Conservation (phyloP, 2,329 filamentous ascomycete genomes). For the Calonectria honghensis region DNA sequence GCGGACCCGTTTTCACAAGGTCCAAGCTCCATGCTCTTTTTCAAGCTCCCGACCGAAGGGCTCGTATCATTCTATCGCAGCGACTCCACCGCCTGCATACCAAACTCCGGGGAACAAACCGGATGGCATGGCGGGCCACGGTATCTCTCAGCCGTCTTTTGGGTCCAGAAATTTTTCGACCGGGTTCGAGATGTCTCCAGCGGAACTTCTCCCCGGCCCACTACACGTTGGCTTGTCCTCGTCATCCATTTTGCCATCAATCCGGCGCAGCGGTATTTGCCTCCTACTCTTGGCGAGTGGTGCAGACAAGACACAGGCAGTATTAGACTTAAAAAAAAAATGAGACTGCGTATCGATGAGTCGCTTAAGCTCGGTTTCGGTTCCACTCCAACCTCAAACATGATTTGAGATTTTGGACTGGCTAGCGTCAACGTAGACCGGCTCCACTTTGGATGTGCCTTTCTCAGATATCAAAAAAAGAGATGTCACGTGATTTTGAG, state of each 20-base stretch:
- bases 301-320: neutral
- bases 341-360: neutral
- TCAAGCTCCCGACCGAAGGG: constrained; percentile 38
- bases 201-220: constrained; percentile 48
- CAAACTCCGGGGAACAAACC: constrained; percentile 47
- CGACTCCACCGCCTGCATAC: constrained; percentile 32
- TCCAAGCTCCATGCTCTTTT: constrained; percentile 48
- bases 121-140: constrained; percentile 30
- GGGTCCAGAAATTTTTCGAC: constrained; percentile 19
- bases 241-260: constrained; percentile 48
- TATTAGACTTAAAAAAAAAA: constrained; percentile 17
- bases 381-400: constrained; percentile 23
- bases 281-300: neutral
- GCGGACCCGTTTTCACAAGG: constrained; percentile 39
- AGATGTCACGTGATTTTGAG: constrained; percentile 30
- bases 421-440: constrained; percentile 37
- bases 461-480: constrained; percentile 25
- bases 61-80: constrained; percentile 42
- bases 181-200: constrained; percentile 39
- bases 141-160: constrained; percentile 26
- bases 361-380: neutral
- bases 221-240: constrained; percentile 38
- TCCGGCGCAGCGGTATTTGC: neutral
- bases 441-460: constrained; percentile 39
- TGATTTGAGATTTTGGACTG: constrained; percentile 34